Percentiles rank a stretch among this genome's conserved stretches.
These are phyloP conservation scores for Paraconiothyrium brasiliense DNA, from an alignment of 2,329 filamentous ascomycete genomes.

Conservation along the genomic window DNA sequence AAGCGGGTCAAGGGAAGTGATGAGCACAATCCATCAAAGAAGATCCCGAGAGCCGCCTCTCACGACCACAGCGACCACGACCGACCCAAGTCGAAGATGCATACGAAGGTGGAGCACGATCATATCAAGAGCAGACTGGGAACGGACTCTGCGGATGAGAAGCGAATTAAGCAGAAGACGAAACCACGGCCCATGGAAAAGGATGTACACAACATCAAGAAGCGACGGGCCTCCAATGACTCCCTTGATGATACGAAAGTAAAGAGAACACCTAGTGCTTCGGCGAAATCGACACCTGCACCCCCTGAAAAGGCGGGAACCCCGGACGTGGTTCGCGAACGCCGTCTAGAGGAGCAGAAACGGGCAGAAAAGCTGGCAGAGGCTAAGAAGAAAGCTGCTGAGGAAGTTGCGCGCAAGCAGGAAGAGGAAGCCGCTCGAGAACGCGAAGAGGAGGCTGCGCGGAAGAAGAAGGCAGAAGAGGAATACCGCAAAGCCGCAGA, in stretches of 20 bases:
- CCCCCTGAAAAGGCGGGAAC: slow-evolving; percentile 47
- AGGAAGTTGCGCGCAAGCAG: slow-evolving; percentile 38
- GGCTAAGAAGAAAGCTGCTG: slow-evolving; percentile 37
- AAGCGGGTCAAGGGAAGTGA: slow-evolving; percentile 46
- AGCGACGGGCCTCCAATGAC: slow-evolving; percentile 41
- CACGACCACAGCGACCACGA: slow-evolving; percentile 43
- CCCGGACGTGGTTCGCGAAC: slow-evolving; percentile 45
- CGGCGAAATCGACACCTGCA: slow-evolving; percentile 47
- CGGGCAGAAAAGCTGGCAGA: slow-evolving; percentile 29
- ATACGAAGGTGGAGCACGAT: slow-evolving; percentile 36
- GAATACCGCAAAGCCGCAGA: slow-evolving; percentile 40
- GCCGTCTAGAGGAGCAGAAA: slow-evolving; percentile 46
- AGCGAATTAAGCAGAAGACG: slow-evolving; percentile 44
- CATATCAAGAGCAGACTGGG: slow-evolving; percentile 45
- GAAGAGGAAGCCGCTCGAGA: slow-evolving; percentile 29
- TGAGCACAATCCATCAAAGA: slow-evolving; percentile 41
- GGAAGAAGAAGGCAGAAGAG: slow-evolving; percentile 39
- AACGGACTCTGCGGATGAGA: slow-evolving; percentile 47
- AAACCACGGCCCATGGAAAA: slow-evolving; percentile 41
- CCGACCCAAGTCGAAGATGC: slow-evolving; percentile 39
- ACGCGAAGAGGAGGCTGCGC: slow-evolving; percentile 38
- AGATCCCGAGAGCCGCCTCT: slow-evolving; percentile 33
- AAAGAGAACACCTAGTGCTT: slow-evolving; percentile 46
- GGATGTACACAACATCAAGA: slow-evolving; percentile 42
- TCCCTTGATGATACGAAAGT: slow-evolving; percentile 40